phyloP scores from a whole-genome alignment of 2,329 filamentous ascomycete species.

The Delphinella strobiligena region DNA sequence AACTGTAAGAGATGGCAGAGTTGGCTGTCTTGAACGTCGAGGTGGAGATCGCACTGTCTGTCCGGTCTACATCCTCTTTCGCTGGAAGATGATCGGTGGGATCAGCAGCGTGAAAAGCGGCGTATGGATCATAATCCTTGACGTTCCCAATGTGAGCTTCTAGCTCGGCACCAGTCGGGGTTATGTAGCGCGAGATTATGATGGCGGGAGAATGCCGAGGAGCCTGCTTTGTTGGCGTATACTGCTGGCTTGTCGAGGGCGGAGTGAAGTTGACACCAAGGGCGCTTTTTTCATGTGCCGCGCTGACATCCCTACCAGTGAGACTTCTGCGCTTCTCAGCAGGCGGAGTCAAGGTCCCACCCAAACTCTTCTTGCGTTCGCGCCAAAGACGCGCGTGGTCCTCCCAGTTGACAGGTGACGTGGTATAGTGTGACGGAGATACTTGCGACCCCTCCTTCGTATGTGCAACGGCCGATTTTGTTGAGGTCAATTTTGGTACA shows the following conservation, averaged over 20 bases:
- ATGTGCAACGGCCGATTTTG: neutral
- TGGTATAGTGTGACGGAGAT: conserved; percentile 12
- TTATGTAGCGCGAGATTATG: conserved; percentile 22
- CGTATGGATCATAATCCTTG: conserved; percentile 5
- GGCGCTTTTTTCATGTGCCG: neutral
- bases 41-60: conserved; percentile 16
- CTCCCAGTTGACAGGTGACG: conserved; percentile 17
- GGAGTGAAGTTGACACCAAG: neutral
- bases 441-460: neutral
- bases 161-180: conserved; percentile 11
- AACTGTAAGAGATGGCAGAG: conserved; percentile 8
- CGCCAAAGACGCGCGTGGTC: conserved; percentile 19
- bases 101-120: neutral
- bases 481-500: neutral
- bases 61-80: conserved; percentile 12
- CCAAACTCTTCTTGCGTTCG: conserved; percentile 16
- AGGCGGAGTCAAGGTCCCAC: conserved; percentile 4
- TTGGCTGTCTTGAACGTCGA: conserved; percentile 15
- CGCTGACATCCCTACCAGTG: neutral
- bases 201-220: conserved; percentile 16
- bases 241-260: conserved; percentile 4
- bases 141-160: conserved; percentile 8
- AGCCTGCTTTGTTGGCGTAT: neutral
- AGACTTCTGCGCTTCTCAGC: conserved; percentile 1
- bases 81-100: conserved; percentile 7